phyloP scores from a whole-genome alignment of 179 eudicot species.

The Amaranthus tricolor region DNA sequence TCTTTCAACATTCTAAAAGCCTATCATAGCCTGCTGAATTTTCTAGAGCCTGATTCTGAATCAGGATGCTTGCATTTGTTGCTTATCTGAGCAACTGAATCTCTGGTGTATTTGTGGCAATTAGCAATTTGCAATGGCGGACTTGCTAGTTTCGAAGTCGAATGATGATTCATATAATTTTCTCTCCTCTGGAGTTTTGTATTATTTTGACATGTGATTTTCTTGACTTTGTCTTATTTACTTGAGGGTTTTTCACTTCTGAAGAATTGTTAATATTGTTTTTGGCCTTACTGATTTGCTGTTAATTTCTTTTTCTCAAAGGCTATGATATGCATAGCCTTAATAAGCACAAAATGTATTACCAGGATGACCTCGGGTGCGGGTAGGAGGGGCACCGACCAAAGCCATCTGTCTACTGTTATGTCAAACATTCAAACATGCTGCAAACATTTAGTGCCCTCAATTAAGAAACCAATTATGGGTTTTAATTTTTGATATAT shows the following conservation, averaged over 20 bases:
- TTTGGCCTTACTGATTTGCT: neutral
- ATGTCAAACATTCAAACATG: too few species aligned
- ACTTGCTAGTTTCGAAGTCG: neutral
- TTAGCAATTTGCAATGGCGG: neutral
- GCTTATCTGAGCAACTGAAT: neutral
- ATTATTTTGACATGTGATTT: neutral
- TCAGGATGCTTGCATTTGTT: neutral
- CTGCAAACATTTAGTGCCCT: too few species aligned
- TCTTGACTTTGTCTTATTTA: neutral
- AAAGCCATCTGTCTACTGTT: too few species aligned
- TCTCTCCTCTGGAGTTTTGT: neutral
- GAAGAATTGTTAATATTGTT: slow-evolving; percentile 2
- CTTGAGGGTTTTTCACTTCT: neutral
- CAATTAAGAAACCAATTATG: too few species aligned
- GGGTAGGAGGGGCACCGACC: too few species aligned
- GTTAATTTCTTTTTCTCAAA: neutral
- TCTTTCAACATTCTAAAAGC: neutral
- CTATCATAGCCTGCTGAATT: neutral
- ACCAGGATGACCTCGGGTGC: too few species aligned
- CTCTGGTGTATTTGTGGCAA: neutral
- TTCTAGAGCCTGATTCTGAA: neutral
- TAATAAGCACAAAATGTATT: too few species aligned
- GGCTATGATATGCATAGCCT: too few species aligned
- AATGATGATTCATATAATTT: neutral
- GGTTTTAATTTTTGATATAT: too few species aligned